Conservation (phyloP, 2,329 filamentous ascomycete genomes). For the Fusarium graminum region DNA sequence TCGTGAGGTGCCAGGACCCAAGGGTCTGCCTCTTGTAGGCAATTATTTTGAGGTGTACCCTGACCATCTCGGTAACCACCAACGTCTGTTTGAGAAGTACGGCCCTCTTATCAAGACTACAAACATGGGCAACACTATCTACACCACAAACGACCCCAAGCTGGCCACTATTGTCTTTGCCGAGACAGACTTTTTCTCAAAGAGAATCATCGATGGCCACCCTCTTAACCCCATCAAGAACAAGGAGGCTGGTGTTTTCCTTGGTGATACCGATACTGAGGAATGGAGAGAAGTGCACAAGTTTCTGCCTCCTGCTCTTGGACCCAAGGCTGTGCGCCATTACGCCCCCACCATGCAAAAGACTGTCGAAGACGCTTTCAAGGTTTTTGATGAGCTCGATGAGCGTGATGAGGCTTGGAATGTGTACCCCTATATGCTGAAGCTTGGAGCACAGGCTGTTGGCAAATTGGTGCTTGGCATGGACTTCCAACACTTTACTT, state of each 20-base stretch:
- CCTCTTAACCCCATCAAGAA: constrained; percentile 60
- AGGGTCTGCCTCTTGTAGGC: constrained; percentile 63
- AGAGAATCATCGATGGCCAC: constrained; percentile 64
- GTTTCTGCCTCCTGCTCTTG: constrained; percentile 70
- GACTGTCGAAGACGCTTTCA: constrained; percentile 64
- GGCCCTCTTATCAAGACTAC: constrained; percentile 65
- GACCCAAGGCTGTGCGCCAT: constrained; percentile 71
- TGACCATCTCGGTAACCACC: constrained; percentile 69
- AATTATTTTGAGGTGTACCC: constrained; percentile 68
- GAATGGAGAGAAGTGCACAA: constrained; percentile 69
- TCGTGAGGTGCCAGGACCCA: constrained; percentile 64
- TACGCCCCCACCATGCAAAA: constrained; percentile 71
- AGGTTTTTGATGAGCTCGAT: constrained; percentile 65
- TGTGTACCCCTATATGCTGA: constrained; percentile 64
- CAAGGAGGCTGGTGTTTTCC: constrained; percentile 59
- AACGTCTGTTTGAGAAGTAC: constrained; percentile 66
- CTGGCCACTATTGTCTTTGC: constrained; percentile 61
- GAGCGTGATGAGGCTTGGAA: constrained; percentile 61
- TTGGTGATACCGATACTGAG: constrained; percentile 64
- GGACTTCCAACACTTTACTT: constrained; percentile 61
- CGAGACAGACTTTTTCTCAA: constrained; percentile 67
- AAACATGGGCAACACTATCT: constrained; percentile 64
- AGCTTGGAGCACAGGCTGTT: constrained; percentile 61
- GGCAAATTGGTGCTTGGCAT: constrained; percentile 60
- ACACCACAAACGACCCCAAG: constrained; percentile 64